These are phyloP conservation scores for Heimioporus retisporus DNA, from an alignment of 1,284 basidiomycete species.

Conservation along the genomic window DNA sequence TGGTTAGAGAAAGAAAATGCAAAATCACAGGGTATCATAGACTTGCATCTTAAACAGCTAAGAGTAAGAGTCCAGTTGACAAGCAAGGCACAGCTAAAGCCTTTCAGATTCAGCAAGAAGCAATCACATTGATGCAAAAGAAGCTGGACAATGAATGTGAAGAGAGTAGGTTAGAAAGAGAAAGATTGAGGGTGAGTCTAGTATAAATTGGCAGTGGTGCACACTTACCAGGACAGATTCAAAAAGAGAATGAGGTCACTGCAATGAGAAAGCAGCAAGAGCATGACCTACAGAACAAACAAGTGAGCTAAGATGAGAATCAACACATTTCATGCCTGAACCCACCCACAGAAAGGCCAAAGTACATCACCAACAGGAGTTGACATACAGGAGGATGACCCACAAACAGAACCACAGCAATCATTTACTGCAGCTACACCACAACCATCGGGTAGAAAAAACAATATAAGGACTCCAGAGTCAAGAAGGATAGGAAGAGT, in stretches of 20 bases:
- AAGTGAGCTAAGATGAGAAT: neutral
- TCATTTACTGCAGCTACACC: neutral
- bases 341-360: too few species aligned
- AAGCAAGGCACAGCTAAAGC: neutral
- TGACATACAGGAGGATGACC: neutral
- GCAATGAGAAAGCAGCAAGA: slow-evolving; percentile 1
- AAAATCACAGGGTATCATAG: neutral
- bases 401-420: neutral
- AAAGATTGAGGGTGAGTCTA: neutral
- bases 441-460: neutral
- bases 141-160: neutral
- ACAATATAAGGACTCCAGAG: neutral
- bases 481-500: neutral
- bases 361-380: too few species aligned
- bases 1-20: neutral
- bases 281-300: neutral
- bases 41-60: neutral
- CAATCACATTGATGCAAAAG: neutral
- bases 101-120: neutral
- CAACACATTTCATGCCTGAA: too few species aligned
- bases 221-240: neutral
- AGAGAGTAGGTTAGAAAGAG: neutral
- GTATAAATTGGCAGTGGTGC: neutral
- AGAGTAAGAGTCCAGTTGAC: neutral
- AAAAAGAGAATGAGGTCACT: neutral